These are phyloP conservation scores for Neonectria coccinea DNA, from an alignment of 2,329 filamentous ascomycete genomes.

Conservation along the genomic window DNA sequence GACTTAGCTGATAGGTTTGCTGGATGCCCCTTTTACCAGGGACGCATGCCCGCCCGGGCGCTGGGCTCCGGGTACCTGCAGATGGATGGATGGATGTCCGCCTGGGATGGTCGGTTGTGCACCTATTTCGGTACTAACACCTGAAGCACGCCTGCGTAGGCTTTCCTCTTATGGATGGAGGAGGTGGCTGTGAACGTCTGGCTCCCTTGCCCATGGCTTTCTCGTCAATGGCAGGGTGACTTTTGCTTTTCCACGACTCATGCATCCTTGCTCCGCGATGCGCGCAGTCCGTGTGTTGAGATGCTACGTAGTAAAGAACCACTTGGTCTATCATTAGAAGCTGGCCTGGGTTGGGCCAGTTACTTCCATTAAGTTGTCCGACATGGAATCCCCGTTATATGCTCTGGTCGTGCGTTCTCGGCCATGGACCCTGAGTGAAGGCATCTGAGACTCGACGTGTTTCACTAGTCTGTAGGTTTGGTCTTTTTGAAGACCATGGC, in stretches of 20 bases:
- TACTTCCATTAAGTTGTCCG: not conserved
- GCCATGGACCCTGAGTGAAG: not conserved
- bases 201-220: not conserved
- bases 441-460: conserved; percentile 20
- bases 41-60: not conserved
- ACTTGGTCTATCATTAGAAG: not conserved
- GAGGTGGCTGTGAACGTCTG: conserved; percentile 12
- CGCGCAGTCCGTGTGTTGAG: not conserved
- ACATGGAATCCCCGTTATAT: not conserved
- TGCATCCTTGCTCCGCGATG: not conserved
- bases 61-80: conserved; percentile 11
- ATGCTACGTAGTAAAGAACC: not conserved
- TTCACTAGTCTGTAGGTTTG: conserved; percentile 15
- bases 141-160: conserved; percentile 6
- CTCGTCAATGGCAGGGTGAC: not conserved
- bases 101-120: conserved; percentile 1
- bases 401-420: not conserved
- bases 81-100: not conserved
- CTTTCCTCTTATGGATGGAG: conserved; percentile 9
- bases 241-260: conserved; percentile 1
- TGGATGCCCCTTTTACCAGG: not conserved
- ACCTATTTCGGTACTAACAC: conserved; percentile 12
- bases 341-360: not conserved
- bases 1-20: not conserved
- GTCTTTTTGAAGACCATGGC: conserved; percentile 1